These are phyloP conservation scores for Populus hybrid DNA, from an alignment of 441 rosid species.

Conservation along the genomic window DNA sequence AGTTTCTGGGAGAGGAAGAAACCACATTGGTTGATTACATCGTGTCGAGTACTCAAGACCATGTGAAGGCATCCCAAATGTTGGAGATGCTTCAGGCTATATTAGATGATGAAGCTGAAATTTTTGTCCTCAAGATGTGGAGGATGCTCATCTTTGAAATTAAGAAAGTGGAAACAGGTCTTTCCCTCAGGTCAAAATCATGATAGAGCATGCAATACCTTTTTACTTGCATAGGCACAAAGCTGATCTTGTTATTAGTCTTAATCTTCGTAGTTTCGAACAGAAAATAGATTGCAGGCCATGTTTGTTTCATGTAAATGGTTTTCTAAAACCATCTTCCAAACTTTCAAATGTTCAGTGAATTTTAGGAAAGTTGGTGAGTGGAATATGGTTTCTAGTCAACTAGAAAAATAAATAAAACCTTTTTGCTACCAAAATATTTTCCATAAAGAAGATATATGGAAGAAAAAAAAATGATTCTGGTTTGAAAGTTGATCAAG, in stretches of 20 bases:
- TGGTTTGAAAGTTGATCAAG: too few species aligned
- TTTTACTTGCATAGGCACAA: not conserved
- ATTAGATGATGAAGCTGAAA: conserved; percentile 96
- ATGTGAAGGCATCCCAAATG: conserved; percentile 88
- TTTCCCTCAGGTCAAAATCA: conserved; percentile 56
- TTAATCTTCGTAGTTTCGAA: not conserved
- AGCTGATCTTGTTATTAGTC: not conserved
- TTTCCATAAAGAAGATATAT: too few species aligned
- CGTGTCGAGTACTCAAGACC: conserved; percentile 77
- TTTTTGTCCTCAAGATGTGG: conserved; percentile 99
- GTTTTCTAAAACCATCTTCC: too few species aligned
- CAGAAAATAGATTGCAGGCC: conserved; percentile 4
- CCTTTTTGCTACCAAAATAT: too few species aligned
- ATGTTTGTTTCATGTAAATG: not conserved
- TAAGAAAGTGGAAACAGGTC: conserved; percentile 87
- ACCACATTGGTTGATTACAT: conserved; percentile 84
- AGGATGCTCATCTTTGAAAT: conserved; percentile 98
- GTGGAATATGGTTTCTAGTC: too few species aligned
- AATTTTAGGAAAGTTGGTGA: too few species aligned
- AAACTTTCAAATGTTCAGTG: not conserved
- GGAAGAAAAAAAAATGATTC: too few species aligned
- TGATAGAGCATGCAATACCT: conserved; percentile 25
- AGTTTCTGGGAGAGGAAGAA: conserved; percentile 97
- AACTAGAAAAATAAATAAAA: too few species aligned
- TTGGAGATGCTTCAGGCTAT: conserved; percentile 84